These are phyloP conservation scores for Fragosphaeria purpurea DNA, from an alignment of 2,329 filamentous ascomycete species.

Conservation along the genomic window DNA sequence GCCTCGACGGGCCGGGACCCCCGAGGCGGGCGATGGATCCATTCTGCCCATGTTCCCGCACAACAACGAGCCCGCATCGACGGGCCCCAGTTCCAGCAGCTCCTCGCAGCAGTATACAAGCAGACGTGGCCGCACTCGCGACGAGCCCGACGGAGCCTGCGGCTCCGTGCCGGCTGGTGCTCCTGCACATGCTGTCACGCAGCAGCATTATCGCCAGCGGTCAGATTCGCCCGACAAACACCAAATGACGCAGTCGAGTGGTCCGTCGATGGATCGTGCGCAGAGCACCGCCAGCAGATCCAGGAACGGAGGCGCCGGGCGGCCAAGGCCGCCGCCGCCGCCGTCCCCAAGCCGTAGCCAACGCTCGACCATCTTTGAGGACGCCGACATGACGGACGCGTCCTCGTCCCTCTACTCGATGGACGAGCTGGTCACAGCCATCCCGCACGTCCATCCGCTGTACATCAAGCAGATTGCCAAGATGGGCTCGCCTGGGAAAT, in stretches of 20 bases:
- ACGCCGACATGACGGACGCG: conserved; percentile 10
- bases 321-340: too few species aligned
- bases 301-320: too few species aligned
- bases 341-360: too few species aligned
- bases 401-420: conserved; percentile 24
- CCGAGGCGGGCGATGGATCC: too few species aligned
- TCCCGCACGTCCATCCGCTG: conserved; percentile 18
- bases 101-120: background rate
- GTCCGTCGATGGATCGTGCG: too few species aligned
- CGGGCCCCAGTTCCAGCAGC: background rate
- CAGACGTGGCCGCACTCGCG: background rate
- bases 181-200: too few species aligned
- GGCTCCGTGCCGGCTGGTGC: background rate
- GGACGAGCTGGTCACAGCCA: conserved; percentile 14
- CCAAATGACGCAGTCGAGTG: too few species aligned
- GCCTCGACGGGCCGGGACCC: background rate
- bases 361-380: background rate
- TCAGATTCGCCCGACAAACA: too few species aligned
- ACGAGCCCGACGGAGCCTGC: background rate
- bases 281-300: too few species aligned
- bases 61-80: too few species aligned
- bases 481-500: conserved; percentile 1
- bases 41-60: too few species aligned
- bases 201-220: too few species aligned
- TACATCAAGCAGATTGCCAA: conserved; percentile 13